Evolutionary conservation across 1,284 basidiomycete genomes (phyloP).

Genomic region (Tranzscheliella williamsii): DNA sequence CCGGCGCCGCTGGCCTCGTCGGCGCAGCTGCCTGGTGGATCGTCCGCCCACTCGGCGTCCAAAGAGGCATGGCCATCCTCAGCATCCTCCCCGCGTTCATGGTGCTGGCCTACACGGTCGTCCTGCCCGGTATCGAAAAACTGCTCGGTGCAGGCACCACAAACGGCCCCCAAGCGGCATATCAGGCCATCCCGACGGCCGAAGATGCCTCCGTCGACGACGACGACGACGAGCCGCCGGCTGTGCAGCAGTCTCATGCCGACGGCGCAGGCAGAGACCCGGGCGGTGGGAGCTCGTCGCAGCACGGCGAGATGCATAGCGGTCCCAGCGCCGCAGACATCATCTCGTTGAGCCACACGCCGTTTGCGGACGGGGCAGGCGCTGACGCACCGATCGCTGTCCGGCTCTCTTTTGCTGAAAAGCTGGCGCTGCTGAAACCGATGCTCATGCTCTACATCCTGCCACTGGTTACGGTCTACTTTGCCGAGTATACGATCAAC

Average conservation of each 20-base stretch:
- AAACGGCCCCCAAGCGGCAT: too few species aligned
- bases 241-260: too few species aligned
- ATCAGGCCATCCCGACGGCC: neutral
- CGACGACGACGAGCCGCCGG: neutral
- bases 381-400: constrained; percentile 2
- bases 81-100: constrained; percentile 49
- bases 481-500: constrained; percentile 60
- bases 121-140: constrained; percentile 31
- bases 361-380: neutral
- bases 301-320: neutral
- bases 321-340: neutral
- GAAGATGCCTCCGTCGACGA: neutral
- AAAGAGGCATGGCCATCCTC: constrained; percentile 71
- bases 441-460: constrained; percentile 56
- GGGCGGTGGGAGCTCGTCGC: neutral
- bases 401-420: constrained; percentile 42
- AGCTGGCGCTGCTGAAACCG: constrained; percentile 50
- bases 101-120: constrained; percentile 39
- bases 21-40: constrained; percentile 96
- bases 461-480: constrained; percentile 57
- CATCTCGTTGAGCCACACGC: neutral
- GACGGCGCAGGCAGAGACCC: too few species aligned
- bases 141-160: constrained; percentile 1
- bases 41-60: constrained; percentile 80
- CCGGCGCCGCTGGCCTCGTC: constrained; percentile 88